A percentile compares a stretch with the other conserved stretches of the same genome.
These are phyloP conservation scores for Nemania serpens DNA, from an alignment of 2,329 filamentous ascomycete genomes.

Conservation along the genomic window DNA sequence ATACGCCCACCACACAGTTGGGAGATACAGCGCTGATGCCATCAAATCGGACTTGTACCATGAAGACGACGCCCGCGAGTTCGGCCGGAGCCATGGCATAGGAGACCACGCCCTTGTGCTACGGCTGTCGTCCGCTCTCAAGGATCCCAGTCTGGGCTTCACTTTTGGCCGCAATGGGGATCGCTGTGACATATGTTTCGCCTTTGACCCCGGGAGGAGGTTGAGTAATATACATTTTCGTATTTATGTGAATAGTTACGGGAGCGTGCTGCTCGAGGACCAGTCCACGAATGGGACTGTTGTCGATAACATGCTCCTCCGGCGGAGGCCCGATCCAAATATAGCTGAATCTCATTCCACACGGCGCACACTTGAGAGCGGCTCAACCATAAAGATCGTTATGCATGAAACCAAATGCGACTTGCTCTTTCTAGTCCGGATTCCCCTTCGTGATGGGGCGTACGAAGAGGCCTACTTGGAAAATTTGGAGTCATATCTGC, in stretches of 20 bases:
- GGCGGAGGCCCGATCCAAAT: conserved; percentile 51
- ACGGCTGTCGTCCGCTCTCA: conserved; percentile 74
- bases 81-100: conserved; percentile 57
- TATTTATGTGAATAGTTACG: conserved; percentile 86
- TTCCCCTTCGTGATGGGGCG: conserved; percentile 73
- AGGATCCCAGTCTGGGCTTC: conserved; percentile 74
- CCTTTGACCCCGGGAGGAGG: conserved; percentile 68
- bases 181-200: conserved; percentile 74
- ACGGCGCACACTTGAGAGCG: conserved; percentile 70
- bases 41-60: conserved; percentile 56
- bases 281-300: conserved; percentile 94
- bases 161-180: conserved; percentile 78
- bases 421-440: conserved; percentile 81
- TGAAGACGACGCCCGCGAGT: conserved; percentile 56
- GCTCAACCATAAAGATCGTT: conserved; percentile 73
- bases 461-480: conserved; percentile 67
- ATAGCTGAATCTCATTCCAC: conserved; percentile 44
- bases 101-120: conserved; percentile 75
- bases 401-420: conserved; percentile 59
- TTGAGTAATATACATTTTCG: conserved; percentile 97
- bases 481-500: conserved; percentile 72
- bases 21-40: conserved; percentile 53
- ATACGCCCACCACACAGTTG: conserved; percentile 55
- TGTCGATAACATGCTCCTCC: conserved; percentile 74
- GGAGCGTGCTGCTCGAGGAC: conserved; percentile 89